Percentiles rank a stretch among this genome's conserved stretches.
These are phyloP conservation scores for Oidium heveae DNA, from an alignment of 2,329 filamentous ascomycete species.

Conservation along the genomic window DNA sequence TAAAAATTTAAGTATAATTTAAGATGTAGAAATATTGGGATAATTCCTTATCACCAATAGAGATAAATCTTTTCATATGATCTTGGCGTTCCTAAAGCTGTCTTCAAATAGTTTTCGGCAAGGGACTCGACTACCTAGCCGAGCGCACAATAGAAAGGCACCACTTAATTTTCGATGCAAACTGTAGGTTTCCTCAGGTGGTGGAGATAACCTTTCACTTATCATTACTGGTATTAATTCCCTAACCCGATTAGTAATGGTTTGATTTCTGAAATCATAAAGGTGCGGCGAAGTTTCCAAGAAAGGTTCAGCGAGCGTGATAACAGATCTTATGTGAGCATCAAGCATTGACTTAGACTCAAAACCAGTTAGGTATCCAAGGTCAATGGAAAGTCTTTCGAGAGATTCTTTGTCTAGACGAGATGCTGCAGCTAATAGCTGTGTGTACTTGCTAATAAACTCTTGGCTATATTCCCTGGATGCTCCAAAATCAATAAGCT, in stretches of 20 bases:
- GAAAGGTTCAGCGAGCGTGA: slow-evolving; percentile 86
- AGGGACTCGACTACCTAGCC: slow-evolving; percentile 55
- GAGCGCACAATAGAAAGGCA: slow-evolving; percentile 77
- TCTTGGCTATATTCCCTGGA: slow-evolving; percentile 58
- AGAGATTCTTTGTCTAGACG: slow-evolving; percentile 38
- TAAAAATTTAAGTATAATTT: too few relatives aligned
- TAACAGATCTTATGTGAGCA: slow-evolving; percentile 66
- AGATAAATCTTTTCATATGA: neutral
- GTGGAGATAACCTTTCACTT: slow-evolving; percentile 62
- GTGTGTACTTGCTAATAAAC: slow-evolving; percentile 62
- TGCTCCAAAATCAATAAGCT: slow-evolving; percentile 88
- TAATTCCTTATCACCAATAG: neutral
- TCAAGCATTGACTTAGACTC: slow-evolving; percentile 72
- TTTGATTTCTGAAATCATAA: slow-evolving; percentile 86
- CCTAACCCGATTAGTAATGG: slow-evolving; percentile 83
- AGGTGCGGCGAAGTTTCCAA: slow-evolving; percentile 46
- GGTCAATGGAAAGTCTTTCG: slow-evolving; percentile 39
- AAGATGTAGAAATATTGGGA: too few relatives aligned
- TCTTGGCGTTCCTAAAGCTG: slow-evolving; percentile 12
- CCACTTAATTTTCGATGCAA: slow-evolving; percentile 87
- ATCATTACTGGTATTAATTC: slow-evolving; percentile 82
- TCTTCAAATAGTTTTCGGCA: slow-evolving; percentile 56
- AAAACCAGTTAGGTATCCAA: slow-evolving; percentile 81
- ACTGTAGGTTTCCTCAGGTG: slow-evolving; percentile 92
- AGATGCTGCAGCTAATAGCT: slow-evolving; percentile 57